Evolutionary conservation across 805 yeast genomes (phyloP), one percentile per base, ranked within the genome.

Genomic region (Tetrapisispora nanseiensis): DNA sequence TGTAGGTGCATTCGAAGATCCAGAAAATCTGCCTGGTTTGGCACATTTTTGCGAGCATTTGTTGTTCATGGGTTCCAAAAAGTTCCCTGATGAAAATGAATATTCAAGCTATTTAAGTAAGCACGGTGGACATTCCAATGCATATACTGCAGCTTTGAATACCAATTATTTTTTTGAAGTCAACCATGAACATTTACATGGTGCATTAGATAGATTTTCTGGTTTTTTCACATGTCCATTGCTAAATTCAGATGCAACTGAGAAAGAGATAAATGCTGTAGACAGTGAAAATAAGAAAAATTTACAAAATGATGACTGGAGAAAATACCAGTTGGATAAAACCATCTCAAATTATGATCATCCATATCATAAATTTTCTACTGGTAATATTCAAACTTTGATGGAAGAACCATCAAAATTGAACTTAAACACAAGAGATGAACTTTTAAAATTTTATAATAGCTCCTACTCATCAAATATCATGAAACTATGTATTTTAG

Each of bases 281-380:
- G 96, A 90, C 62, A 83, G 95, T 30, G 98, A 90, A 65, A 86
- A 90, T 67, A 90, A 87, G 61, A 90, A 92, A 66, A 90, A 90
- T 59, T 68, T 92, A 40, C 97, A 90, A 62, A 82, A 74, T 57
- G 98, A 90, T 62, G 58, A 66, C 35, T 87, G 97, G 97, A 76
- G 97, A 55, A 65, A 86, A 38, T 80, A 81, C 55, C 97, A 90
- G 65, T 69, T 90, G 40, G 89, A 84, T 42, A 83, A 85, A 63
- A 72, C 80, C 39, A 67, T 80, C 29, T 71, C 92, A 15, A 86
- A 82, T 59, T 75, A 77, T 1, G 55, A 65, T 0, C 97, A 92
- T 63, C 97, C 97, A 0, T 84, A 76, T 61, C 78, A 80, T 56
- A 84, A 86, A 45, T 90, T 90, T 55, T 79, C 95, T 18, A 90